Conservation (phyloP, 2,329 filamentous ascomycete genomes). For the Tolypocladium album region DNA sequence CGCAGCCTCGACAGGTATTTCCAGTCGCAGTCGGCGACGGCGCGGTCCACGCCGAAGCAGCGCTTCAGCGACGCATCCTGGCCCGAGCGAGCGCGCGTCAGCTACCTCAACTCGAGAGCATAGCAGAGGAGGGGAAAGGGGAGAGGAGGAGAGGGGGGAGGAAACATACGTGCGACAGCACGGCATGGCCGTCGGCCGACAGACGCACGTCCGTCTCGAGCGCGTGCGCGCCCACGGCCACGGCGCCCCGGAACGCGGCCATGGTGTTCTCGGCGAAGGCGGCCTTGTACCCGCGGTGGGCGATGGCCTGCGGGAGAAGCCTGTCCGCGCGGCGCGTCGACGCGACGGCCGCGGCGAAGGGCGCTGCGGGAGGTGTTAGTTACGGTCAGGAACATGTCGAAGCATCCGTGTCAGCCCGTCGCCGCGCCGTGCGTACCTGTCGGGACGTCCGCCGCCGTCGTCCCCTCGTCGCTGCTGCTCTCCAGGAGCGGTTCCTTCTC, state of each 20-base stretch:
- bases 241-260: constrained; percentile 63
- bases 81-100: too few relatives aligned
- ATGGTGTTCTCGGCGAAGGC: constrained; percentile 79
- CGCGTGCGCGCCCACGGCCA: constrained; percentile 64
- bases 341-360: constrained; percentile 21
- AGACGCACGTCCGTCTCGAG: constrained; percentile 86
- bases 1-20: constrained; percentile 56
- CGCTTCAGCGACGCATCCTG: constrained; percentile 70
- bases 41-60: constrained; percentile 67
- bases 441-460: neutral
- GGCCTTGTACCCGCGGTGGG: constrained; percentile 70
- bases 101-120: neutral
- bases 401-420: too few relatives aligned
- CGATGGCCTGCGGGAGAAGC: constrained; percentile 58
- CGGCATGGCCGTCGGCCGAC: constrained; percentile 70
- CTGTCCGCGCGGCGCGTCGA: constrained; percentile 14
- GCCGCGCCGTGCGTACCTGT: neutral
- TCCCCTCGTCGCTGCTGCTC: neutral
- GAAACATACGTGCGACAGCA: constrained; percentile 62
- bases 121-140: neutral
- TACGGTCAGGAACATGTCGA: too few relatives aligned
- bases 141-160: neutral
- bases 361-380: too few relatives aligned
- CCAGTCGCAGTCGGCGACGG: constrained; percentile 69
- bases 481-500: neutral